Evolutionary conservation across 305 asterid species (phyloP), one percentile per base, ranked within the genome.

Genomic region (Galium porrigens): DNA sequence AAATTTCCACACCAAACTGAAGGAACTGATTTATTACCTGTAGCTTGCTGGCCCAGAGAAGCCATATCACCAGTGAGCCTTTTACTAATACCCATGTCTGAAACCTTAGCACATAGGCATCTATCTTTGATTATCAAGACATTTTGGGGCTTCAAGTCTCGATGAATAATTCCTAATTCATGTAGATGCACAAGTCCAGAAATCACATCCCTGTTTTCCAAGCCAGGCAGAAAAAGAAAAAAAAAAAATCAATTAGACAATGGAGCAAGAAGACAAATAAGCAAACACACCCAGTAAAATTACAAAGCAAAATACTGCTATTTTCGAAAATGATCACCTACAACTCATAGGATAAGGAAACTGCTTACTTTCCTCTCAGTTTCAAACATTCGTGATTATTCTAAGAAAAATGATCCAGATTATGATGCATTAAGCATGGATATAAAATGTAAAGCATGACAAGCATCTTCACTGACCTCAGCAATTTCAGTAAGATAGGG

Each of bases 71-170:
- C 95, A 54, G 72, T 79, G 61, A 89, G 94, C 73, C 85, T 79
- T 77, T 89, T 91, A 87, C 96, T 91, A 63, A 89, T 89, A 65
- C 98, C 98, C 98, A 91, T 89, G 81, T 88, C 95, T 42, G 98
- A 91, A 68, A 89, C 82, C 80, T 89, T 91, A 37, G 96, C 98
- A 75, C 80, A 70, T 30, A 89, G 77, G 74, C 81, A 70, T 64
- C 80, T 78, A 63, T 87, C 94, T 65, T 71, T 73, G 57, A 71
- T 63, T 69, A 91, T 84, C 79, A 91, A 69, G 66, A 89, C 90
- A 71, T 91, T 91, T 64, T 85, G 95, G 51, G 98, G 98, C 80
- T 91, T 91, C 78, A 91, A 76, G 61, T 91, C 95, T 53, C 98
- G 86, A 76, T 91, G 98, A 73, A 89, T 82, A 57, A 91, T 86